phyloP scores from a whole-genome alignment of 202 grass and related monocot genomes.

The Hordeum pubiflorum region DNA sequence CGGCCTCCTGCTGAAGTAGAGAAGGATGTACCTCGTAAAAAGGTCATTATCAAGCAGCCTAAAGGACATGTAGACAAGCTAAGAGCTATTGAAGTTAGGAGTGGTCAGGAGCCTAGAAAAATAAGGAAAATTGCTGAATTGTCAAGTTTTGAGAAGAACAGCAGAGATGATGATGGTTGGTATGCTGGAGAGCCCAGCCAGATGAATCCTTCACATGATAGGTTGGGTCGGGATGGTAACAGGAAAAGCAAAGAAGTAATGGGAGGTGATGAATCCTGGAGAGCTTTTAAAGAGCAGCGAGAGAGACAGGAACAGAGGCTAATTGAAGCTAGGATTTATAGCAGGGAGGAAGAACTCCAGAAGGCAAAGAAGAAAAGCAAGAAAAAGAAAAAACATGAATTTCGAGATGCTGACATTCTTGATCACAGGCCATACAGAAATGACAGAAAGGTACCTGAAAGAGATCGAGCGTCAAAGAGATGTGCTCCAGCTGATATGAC shows the following conservation, averaged over 20 bases:
- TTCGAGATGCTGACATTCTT: slow-evolving; percentile 75
- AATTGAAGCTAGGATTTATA: slow-evolving; percentile 62
- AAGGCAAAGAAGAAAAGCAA: slow-evolving; percentile 89
- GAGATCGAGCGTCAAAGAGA: slow-evolving; percentile 54
- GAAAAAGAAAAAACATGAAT: slow-evolving; percentile 89
- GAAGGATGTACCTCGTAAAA: slow-evolving; percentile 59
- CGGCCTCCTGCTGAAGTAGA: slow-evolving; percentile 68
- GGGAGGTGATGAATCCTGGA: slow-evolving; percentile 38
- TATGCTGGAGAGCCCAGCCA: slow-evolving; percentile 52
- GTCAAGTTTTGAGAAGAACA: slow-evolving; percentile 55
- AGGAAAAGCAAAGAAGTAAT: slow-evolving; percentile 34
- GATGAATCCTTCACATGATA: slow-evolving; percentile 40
- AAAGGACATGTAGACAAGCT: slow-evolving; percentile 44
- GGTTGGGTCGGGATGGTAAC: slow-evolving; percentile 39
- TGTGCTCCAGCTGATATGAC: slow-evolving; percentile 40
- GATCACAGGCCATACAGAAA: slow-evolving; percentile 80
- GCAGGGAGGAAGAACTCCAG: slow-evolving; percentile 57
- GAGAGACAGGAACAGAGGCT: slow-evolving; percentile 50
- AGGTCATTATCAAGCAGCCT: slow-evolving; percentile 95
- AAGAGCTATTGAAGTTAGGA: slow-evolving; percentile 38
- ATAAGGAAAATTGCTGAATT: slow-evolving; percentile 83
- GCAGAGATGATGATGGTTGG: slow-evolving; percentile 42
- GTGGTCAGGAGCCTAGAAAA: slow-evolving; percentile 54
- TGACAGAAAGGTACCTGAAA: slow-evolving; percentile 71
- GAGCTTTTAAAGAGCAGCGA: slow-evolving; percentile 49